These are phyloP conservation scores for Prunus mira DNA, from an alignment of 306 rosid genomes.

Conservation along the genomic window DNA sequence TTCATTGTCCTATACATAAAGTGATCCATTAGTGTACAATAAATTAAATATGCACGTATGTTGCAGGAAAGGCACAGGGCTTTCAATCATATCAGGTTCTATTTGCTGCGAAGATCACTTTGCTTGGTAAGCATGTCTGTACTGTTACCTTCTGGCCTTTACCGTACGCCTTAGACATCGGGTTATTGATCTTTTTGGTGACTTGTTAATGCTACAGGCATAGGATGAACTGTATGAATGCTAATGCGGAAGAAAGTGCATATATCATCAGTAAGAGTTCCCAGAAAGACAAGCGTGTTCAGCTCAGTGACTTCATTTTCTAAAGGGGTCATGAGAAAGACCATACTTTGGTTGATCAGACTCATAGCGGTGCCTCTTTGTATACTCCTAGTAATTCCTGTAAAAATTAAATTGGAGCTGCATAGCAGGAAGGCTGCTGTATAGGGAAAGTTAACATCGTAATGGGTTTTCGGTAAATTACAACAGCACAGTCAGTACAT, in stretches of 20 bases:
- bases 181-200: slow-evolving; percentile 5
- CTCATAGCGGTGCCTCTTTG: not conserved
- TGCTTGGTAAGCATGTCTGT: slow-evolving; percentile 40
- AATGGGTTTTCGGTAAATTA: too few species aligned
- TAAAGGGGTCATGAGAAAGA: slow-evolving; percentile 19
- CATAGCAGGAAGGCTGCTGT: not conserved
- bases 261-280: slow-evolving; percentile 42
- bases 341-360: not conserved
- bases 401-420: not conserved
- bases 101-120: slow-evolving; percentile 92
- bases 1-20: not conserved
- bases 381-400: not conserved
- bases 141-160: not conserved
- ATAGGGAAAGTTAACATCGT: not conserved
- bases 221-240: slow-evolving; percentile 81
- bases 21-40: not conserved
- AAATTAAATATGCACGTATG: slow-evolving; percentile 3
- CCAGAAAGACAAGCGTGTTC: slow-evolving; percentile 29
- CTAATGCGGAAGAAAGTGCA: slow-evolving; percentile 59
- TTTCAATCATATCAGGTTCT: slow-evolving; percentile 68
- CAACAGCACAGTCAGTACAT: too few species aligned
- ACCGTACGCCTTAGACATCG: not conserved
- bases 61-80: slow-evolving; percentile 72
- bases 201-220: slow-evolving; percentile 53
- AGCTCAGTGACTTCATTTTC: slow-evolving; percentile 79